Percentiles rank a stretch among this genome's conserved stretches.
Evolutionary conservation across 805 yeast species (phyloP).

Genomic region (Alloascoidea africana): DNA sequence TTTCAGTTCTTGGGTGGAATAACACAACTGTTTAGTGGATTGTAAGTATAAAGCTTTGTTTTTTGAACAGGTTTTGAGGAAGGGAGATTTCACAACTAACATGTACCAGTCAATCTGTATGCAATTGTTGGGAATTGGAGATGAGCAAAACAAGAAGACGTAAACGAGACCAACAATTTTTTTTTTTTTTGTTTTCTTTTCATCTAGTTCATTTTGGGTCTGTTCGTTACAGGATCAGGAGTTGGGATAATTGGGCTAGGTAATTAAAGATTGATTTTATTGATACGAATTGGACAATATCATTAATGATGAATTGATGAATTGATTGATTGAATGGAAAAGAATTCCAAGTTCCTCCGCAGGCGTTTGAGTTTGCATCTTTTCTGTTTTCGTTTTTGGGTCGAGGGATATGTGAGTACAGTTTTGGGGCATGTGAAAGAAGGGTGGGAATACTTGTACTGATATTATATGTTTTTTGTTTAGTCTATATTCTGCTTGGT

Average conservation of each 20-base stretch:
- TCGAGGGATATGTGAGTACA: constrained; percentile 44
- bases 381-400: constrained; percentile 55
- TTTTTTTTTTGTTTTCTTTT: no score
- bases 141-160: no score
- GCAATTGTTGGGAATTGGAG: no score
- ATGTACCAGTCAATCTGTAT: no score
- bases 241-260: background rate
- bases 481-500: constrained; percentile 38
- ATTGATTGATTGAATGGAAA: no score
- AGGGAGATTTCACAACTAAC: no score
- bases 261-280: no score
- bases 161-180: no score
- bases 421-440: background rate
- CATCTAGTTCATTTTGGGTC: no score
- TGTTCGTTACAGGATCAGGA: background rate
- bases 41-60: constrained; percentile 1
- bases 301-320: no score
- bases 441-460: background rate
- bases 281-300: no score
- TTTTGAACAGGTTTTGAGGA: no score
- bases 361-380: constrained; percentile 30
- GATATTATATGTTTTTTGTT: background rate
- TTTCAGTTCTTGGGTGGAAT: background rate
- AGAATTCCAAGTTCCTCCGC: constrained; percentile 20
- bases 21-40: background rate